phyloP scores from a whole-genome alignment of 1,284 basidiomycete genomes.

The Butyriboletus pseudospeciosus region DNA sequence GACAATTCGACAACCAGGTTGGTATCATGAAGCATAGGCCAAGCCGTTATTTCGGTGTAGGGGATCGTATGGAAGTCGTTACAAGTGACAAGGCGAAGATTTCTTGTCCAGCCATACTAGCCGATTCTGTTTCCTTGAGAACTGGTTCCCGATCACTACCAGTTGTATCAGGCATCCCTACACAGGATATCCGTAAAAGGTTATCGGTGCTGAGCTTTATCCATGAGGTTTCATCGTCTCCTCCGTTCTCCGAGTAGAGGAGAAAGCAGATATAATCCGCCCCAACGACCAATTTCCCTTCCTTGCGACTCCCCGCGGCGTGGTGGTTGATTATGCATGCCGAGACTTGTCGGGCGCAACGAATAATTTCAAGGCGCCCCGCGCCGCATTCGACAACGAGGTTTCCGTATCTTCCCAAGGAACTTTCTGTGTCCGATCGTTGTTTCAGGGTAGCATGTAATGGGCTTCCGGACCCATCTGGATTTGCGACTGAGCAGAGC shows the following conservation, averaged over 20 bases:
- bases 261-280: conserved; percentile 4
- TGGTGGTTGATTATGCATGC: conserved; percentile 9
- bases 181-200: not conserved
- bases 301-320: not conserved
- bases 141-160: not conserved
- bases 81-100: not conserved
- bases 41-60: not conserved
- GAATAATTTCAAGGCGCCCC: not conserved
- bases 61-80: not conserved
- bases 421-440: not conserved
- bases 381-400: conserved; percentile 1
- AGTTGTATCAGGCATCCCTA: not conserved
- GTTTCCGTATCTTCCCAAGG: not conserved
- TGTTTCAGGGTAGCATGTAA: not conserved
- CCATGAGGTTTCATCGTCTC: not conserved
- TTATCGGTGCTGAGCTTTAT: conserved; percentile 7
- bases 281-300: conserved; percentile 1
- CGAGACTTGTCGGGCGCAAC: not conserved
- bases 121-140: too few relatives aligned
- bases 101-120: not conserved
- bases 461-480: not conserved
- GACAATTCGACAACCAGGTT: not conserved
- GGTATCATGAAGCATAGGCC: not conserved
- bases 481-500: not conserved
- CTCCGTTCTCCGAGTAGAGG: not conserved